Percentiles rank a stretch among this genome's conserved stretches.
phyloP scores from a whole-genome alignment of 257 asterid species.

The Lycium ferocissimum region DNA sequence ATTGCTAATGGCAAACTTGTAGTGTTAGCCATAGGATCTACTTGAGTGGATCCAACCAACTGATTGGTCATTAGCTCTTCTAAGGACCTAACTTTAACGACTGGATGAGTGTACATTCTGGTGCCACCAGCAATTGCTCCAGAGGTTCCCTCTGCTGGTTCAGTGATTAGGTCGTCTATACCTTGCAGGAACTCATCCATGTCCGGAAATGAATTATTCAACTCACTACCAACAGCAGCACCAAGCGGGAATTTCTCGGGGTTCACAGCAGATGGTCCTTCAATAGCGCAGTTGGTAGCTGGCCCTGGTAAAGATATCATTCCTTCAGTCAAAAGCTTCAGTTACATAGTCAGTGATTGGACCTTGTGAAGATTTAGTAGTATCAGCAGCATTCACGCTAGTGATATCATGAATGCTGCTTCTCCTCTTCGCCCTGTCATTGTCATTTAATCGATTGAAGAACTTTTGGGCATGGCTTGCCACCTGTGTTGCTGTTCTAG shows the following conservation, averaged over 20 bases:
- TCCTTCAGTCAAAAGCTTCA: not conserved
- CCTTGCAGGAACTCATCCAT: not conserved
- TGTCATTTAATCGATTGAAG: not conserved
- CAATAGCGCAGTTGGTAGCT: not conserved
- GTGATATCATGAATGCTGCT: constrained; percentile 25
- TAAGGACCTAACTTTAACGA: not conserved
- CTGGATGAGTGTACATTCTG: not conserved
- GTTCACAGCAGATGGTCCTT: constrained; percentile 4
- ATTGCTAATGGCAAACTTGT: not conserved
- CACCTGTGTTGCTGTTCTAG: constrained; percentile 29
- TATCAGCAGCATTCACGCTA: constrained; percentile 18
- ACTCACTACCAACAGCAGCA: not conserved
- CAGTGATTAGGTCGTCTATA: not conserved
- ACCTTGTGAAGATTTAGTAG: not conserved
- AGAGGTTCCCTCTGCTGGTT: not conserved
- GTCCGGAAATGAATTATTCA: not conserved
- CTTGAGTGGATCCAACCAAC: not conserved
- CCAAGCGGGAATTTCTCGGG: not conserved
- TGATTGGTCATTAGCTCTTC: not conserved
- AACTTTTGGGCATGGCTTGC: constrained; percentile 33
- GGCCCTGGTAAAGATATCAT: not conserved
- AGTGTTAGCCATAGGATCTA: not conserved
- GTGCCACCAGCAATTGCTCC: not conserved
- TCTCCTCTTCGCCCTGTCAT: not conserved
- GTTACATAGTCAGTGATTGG: constrained; percentile 9